Base-by-base conservation (phyloP, 495 filamentous ascomycete genomes). In the Penicillium canariense region DNA sequence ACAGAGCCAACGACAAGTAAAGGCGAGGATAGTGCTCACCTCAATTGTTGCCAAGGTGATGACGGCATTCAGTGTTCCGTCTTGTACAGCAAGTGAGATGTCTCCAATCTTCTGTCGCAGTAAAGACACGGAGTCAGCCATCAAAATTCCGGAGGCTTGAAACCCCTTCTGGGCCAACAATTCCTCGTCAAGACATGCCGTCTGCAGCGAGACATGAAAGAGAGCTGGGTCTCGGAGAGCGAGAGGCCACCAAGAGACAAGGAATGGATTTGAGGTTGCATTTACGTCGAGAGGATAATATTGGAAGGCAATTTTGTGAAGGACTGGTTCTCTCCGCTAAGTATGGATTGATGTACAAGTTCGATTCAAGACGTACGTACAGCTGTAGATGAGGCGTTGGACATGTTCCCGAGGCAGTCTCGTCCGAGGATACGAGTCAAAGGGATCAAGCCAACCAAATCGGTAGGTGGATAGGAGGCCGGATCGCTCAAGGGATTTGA, bases 191-290 rank as follows among this genome's bases (percentile, higher is more conserved):
- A 78, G 73, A 56, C 70, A 79, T 47, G 77, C 79, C n/a, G 77
- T 80, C 59, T 80, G 77, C 8, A 81, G 59, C 10, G 76, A 77
- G 27, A 81, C 77, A 52, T 80, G 75, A 39, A 81, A 80, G 20
- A 81, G 39, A n/a, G 76, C 77, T 2, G 77, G 77, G 48, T 80
- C 77, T 0, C 64, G 71, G 2, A 81, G 66, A 5, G 77, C 76
- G 15, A 77, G 63, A 3, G 77, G 79, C 79, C 79, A 80, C 79
- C 79, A 81, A 3, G 76, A 80, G 10, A 79, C 62, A 27, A 81
- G 61, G 58, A 80, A 80, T 0, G 79, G 77, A 59, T 80, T 81
- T 30, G 79, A 74, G 5, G 56, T 63, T 3, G 69, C 49, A 48
- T 68, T 76, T 7, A 80, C 56, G 32, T 81, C 79, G 25, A 81